Evolutionary conservation across 495 filamentous ascomycete genomes (phyloP), one percentile per base, ranked within the genome.

Genomic region (Penicillium goetzii): DNA sequence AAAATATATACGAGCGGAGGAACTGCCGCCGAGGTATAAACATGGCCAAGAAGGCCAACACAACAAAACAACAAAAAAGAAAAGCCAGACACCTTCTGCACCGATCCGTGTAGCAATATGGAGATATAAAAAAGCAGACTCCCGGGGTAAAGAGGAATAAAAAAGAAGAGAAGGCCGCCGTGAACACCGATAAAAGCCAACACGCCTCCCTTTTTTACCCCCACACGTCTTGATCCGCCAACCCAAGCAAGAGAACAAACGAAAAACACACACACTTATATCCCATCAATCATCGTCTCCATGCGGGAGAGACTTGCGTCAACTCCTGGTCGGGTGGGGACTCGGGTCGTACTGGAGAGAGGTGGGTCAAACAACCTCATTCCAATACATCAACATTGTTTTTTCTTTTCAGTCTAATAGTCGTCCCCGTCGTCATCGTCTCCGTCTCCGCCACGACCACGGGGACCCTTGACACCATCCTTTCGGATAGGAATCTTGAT

Each of bases 401-500:
- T n/a, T 62, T 26, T 28, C 12, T 40, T 58, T 28, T 41, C 38
- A 9, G 12, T 51, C 40, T 65, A 65, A 36, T 65, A 62, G 33
- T 66, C 59, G 6, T 36, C 61, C 54, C 77, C 76, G n/a, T 74
- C 70, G 17, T 78, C 78, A 32, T 84, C 89, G 45, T 89, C 86
- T n/a, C 86, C 87, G 32, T 88, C 86, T 21, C 85, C 85, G 55
- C 83, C 81, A 49, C 85, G 80, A 52, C 87, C 85, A 55, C 81
- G 85, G 14, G 82, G 72, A 2, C 83, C 82, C 62, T 89, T 87
- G 17, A 86, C 80, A 3, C 89, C 89, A 66, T 96, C 93, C 76
- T 97, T 97, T 10, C 93, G 81, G 47, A 97, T 97, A 0, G 93
- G 93, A 19, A 97, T 96, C 77, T 97, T 97, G 76, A 96, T 94